Conservation (phyloP, 1,284 basidiomycete genomes). For the Trametes pubescens region DNA sequence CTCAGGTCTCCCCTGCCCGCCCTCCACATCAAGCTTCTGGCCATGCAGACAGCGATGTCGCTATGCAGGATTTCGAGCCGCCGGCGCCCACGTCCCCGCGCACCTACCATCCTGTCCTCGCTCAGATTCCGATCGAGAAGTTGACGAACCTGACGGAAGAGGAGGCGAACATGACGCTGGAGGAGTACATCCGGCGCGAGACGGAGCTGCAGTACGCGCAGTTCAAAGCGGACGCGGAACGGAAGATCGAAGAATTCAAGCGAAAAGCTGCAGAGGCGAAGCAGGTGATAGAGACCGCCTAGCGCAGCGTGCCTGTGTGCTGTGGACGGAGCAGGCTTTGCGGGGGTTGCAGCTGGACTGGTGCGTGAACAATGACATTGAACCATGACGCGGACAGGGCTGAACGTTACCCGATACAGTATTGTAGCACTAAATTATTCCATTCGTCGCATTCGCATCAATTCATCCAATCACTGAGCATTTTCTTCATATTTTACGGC, state of each 20-base stretch:
- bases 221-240: constrained; percentile 68
- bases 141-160: constrained; percentile 57
- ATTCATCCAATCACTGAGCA: neutral
- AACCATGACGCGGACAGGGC: neutral
- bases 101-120: constrained; percentile 35
- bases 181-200: constrained; percentile 80
- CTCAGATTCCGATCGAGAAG: constrained; percentile 36
- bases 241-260: constrained; percentile 65
- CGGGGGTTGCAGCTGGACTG: constrained; percentile 22
- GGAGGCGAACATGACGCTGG: constrained; percentile 77
- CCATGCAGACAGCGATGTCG: neutral
- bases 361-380: constrained; percentile 19
- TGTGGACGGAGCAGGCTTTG: neutral
- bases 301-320: neutral
- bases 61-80: neutral
- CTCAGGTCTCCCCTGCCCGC: constrained; percentile 21
- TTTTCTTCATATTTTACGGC: neutral
- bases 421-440: constrained; percentile 33
- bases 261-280: constrained; percentile 66
- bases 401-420: constrained; percentile 12
- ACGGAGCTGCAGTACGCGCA: constrained; percentile 68
- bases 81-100: constrained; percentile 7
- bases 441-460: constrained; percentile 15
- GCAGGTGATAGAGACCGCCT: constrained; percentile 50
- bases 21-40: neutral